Evolutionary conservation across 2,329 filamentous ascomycete genomes (phyloP), one percentile per base, ranked within the genome.

Genomic region (Colletotrichum tropicicola): DNA sequence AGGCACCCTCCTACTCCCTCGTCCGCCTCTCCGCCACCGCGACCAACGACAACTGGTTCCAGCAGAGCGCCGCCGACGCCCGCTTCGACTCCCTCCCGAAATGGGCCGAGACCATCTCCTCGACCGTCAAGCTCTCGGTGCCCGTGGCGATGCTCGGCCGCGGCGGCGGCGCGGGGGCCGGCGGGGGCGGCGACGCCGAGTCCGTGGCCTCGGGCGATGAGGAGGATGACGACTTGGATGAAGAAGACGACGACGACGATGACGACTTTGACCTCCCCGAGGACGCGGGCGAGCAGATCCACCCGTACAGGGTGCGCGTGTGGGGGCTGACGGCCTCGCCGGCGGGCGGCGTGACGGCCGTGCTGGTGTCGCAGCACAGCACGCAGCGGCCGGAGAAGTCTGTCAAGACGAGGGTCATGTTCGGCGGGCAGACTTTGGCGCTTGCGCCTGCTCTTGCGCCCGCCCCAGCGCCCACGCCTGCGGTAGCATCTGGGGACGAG

Each of bases 251-350:
- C 28, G 58, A 59, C 0, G 73, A 75, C 9, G 71, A 71, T 1
- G 73, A 73, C 2, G 73, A 73, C 17, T 75, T 74, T 2, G 72
- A 74, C 2, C 70, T 75, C 9, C 75, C 76, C 23, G 70, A 74
- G n/a, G 76, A 77, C 13, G 75, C 71, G 53, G 67, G 75, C 2
- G 72, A 75, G 32, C 80, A 82, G 65, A 80, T 86, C 8, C 79
- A 84, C 61, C 79, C 83, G 2, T 80, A 83, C 43, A 78, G 85
- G 13, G 80, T 83, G 51, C 80, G 85, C 8, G 78, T 88, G 41
- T 87, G 85, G 83, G 86, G 84, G 1, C 73, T 89, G 43, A 77
- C 84, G 1, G 69, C 77, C 2, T 86, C 84, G 3, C 84, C 86
- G 0, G 85, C 83, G 2, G 83, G 81, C 44, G 82, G 82, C 6